phyloP scores from a whole-genome alignment of 2,329 filamentous ascomycete genomes.

The Coleophoma crateriformis region DNA sequence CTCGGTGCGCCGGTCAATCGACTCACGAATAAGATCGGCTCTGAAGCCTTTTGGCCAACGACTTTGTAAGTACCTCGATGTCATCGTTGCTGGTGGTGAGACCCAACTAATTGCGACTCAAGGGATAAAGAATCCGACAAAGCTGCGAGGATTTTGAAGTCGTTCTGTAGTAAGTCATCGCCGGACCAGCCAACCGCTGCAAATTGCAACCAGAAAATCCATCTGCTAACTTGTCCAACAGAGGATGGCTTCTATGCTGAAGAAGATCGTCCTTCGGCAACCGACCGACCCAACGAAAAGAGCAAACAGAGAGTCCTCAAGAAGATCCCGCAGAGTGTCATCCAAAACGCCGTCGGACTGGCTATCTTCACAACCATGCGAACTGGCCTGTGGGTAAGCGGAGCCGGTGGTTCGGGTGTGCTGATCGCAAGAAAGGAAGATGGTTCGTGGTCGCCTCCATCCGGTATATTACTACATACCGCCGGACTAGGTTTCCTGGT shows the following conservation, averaged over 20 bases:
- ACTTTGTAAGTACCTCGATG: slow-evolving; percentile 40
- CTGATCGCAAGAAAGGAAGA: slow-evolving; percentile 79
- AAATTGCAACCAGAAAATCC: neutral
- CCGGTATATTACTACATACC: slow-evolving; percentile 85
- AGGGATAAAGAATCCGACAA: slow-evolving; percentile 84
- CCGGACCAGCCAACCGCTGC: neutral
- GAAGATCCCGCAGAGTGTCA: slow-evolving; percentile 81
- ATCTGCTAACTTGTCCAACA: slow-evolving; percentile 17
- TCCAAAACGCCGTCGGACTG: slow-evolving; percentile 83
- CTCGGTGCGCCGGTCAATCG: slow-evolving; percentile 70
- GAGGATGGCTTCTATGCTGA: slow-evolving; percentile 65
- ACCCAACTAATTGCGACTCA: neutral
- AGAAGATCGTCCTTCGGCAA: slow-evolving; percentile 29
- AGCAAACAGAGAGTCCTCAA: slow-evolving; percentile 60
- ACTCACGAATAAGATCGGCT: slow-evolving; percentile 74
- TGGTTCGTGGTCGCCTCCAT: slow-evolving; percentile 86
- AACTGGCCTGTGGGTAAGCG: slow-evolving; percentile 85
- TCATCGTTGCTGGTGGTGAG: neutral
- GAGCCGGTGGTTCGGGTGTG: slow-evolving; percentile 84
- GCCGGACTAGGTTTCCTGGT: slow-evolving; percentile 83
- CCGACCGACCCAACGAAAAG: slow-evolving; percentile 31
- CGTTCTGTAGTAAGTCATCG: slow-evolving; percentile 70
- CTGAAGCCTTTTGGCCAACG: slow-evolving; percentile 80
- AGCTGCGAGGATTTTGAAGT: slow-evolving; percentile 80
- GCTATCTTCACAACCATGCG: slow-evolving; percentile 96